Evolutionary conservation across 192 early-diverging fungal species (phyloP).

Genomic region (Umbelopsis ramanniana): DNA sequence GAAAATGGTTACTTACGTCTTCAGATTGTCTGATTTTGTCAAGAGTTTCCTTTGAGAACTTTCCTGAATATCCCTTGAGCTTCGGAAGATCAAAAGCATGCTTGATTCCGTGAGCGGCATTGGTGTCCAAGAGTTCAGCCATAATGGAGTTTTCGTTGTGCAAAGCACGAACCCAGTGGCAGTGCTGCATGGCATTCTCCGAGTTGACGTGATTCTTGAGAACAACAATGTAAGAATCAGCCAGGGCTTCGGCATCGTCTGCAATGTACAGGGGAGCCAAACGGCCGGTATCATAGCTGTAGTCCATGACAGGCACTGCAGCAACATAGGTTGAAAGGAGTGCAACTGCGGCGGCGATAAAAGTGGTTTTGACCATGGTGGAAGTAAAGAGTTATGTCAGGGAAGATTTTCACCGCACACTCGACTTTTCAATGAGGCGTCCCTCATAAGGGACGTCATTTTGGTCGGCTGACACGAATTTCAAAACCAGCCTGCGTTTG

Average conservation of each 20-base stretch:
- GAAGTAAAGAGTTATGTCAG: background rate
- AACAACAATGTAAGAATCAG: constrained; percentile 80
- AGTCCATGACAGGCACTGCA: constrained; percentile 12
- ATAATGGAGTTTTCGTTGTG: constrained; percentile 9
- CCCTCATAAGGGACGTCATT: constrained; percentile 1
- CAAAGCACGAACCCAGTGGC: constrained; percentile 35
- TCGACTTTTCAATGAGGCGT: constrained; percentile 10
- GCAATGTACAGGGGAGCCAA: constrained; percentile 69
- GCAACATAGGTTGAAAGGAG: constrained; percentile 4
- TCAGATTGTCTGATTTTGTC: constrained; percentile 65
- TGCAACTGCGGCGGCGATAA: constrained; percentile 11
- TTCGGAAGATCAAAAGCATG: constrained; percentile 67
- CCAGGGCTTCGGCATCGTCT: constrained; percentile 63
- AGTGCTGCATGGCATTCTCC: constrained; percentile 34
- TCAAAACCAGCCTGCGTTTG: constrained; percentile 12
- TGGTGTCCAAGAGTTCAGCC: constrained; percentile 5
- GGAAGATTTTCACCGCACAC: background rate
- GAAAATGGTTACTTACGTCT: constrained; percentile 45
- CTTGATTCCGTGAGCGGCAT: constrained; percentile 53
- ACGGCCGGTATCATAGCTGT: background rate
- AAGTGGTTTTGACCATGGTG: constrained; percentile 20
- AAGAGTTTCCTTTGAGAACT: constrained; percentile 61
- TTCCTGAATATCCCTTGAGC: constrained; percentile 74
- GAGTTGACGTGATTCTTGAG: constrained; percentile 57
- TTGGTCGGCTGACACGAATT: background rate